These are phyloP conservation scores for Coemansia sp. DNA, from an alignment of 192 early-diverging fungal genomes.

Conservation along the genomic window DNA sequence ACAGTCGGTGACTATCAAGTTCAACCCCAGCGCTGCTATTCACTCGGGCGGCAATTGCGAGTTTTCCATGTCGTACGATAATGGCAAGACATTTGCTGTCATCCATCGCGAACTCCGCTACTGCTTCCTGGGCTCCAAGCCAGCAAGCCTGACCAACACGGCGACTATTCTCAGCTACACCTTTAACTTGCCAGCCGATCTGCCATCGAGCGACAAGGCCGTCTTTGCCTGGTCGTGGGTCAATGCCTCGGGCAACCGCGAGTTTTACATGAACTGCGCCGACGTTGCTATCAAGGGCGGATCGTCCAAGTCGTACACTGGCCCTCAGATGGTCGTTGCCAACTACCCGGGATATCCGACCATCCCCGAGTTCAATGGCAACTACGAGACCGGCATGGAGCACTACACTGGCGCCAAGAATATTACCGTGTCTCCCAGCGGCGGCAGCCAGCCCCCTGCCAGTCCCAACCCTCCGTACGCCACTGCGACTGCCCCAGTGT, in stretches of 20 bases:
- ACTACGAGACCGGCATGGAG: constrained; percentile 26
- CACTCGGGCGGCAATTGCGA: constrained; percentile 61
- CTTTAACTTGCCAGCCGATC: constrained; percentile 54
- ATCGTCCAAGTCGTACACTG: constrained; percentile 21
- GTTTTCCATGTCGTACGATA: constrained; percentile 59
- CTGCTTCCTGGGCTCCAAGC: constrained; percentile 31
- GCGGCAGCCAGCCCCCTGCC: background rate
- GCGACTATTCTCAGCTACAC: constrained; percentile 29
- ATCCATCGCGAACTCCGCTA: constrained; percentile 57
- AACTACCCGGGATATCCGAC: constrained; percentile 45
- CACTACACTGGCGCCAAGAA: constrained; percentile 20
- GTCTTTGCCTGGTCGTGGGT: constrained; percentile 66
- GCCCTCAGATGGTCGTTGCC: constrained; percentile 24
- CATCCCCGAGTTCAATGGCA: constrained; percentile 47
- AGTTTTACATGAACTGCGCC: constrained; percentile 45
- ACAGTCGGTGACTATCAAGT: constrained; percentile 32
- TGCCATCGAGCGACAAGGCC: constrained; percentile 54
- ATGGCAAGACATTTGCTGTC: constrained; percentile 54
- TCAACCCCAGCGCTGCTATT: constrained; percentile 16
- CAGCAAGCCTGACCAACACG: constrained; percentile 18
- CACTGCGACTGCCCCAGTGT: constrained; percentile 5
- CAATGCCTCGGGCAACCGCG: constrained; percentile 62
- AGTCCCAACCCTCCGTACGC: constrained; percentile 2
- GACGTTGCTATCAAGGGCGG: constrained; percentile 31
- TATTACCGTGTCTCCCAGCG: constrained; percentile 26